phyloP scores from a whole-genome alignment of 257 asterid species.

The Nicotiana benthamiana region DNA sequence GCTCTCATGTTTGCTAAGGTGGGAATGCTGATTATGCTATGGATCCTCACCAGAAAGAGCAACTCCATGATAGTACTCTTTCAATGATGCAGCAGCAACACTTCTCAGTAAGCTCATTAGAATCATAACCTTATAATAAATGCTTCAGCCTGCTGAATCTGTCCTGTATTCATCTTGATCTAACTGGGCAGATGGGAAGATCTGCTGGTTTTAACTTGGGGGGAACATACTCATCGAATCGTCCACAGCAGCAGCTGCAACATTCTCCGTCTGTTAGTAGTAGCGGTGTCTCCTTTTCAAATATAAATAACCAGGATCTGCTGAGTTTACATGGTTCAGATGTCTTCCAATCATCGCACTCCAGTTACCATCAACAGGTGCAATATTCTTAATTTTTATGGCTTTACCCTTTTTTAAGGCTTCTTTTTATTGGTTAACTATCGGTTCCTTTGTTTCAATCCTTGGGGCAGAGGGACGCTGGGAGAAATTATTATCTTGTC shows the following conservation, averaged over 20 bases:
- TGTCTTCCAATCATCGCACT: slow-evolving; percentile 15
- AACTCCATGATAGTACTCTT: slow-evolving; percentile 57
- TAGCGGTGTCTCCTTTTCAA: slow-evolving; percentile 51
- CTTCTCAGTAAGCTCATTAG: slow-evolving; percentile 47
- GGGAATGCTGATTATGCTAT: slow-evolving; percentile 49
- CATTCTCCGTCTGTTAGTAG: slow-evolving; percentile 60
- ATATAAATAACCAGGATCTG: slow-evolving; percentile 63
- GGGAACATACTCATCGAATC: slow-evolving; percentile 66
- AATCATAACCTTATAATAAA: neutral
- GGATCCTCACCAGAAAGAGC: slow-evolving; percentile 66
- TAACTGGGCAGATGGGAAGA: slow-evolving; percentile 59
- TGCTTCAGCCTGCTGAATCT: neutral
- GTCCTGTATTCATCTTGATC: slow-evolving; percentile 2
- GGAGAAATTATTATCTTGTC: neutral
- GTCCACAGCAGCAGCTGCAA: slow-evolving; percentile 72
- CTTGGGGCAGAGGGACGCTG: neutral
- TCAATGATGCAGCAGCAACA: slow-evolving; percentile 74
- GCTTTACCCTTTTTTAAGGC: neutral
- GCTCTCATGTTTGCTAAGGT: slow-evolving; percentile 43
- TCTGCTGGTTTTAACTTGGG: slow-evolving; percentile 68
- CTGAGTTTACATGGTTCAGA: slow-evolving; percentile 63
- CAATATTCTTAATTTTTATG: neutral
- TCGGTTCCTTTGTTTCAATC: neutral
- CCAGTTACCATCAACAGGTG: slow-evolving; percentile 3
- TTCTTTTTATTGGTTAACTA: neutral